Base-by-base conservation (phyloP, 2,329 filamentous ascomycete species). In the Ceratocystis cubensis region DNA sequence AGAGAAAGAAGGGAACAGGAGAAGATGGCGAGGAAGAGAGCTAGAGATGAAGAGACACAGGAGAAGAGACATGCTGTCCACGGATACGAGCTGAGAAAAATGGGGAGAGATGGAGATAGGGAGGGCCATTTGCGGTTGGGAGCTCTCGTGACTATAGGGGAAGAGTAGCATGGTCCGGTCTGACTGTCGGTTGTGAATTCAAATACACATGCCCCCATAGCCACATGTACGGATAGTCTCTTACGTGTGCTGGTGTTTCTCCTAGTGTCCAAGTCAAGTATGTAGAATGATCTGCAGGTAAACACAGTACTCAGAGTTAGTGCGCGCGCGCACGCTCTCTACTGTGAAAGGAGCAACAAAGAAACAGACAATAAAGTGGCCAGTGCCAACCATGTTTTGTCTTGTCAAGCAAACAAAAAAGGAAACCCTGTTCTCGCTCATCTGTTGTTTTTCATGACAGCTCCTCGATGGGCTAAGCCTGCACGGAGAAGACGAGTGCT, bases 341-440 rank as follows among this genome's bases (percentile, higher is more conserved):
- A 30, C n/a, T 59, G 56, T 59, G 15, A 28, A 59, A 59, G 25
- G 56, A 59, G n/a, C 17, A 59, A 59, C 56, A 59, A 59, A 37
- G 17, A 37, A 59, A n/a, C 28, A 59, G 33, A 37, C 56, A 59
- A 59, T 33, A 20, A 41, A 25, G 56, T 59, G 56, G 56, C 56
- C 56, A 59, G 28, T 37, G 56, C 56, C 56, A 33, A 59, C 56
- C 56, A 59, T 59, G 56, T 37, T 20, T n/a, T 10, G 22, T n/a
- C n/a, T 17, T 20, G 30, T 59, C 7, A n/a, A 17, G 30, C 17
- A 15, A 57, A 6, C 3, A 5, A 33, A 37, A 33, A 59, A 30
- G 37, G 20, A 25, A 28, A 4, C 17, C 20, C 37, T 41, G 13
- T 15, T 41, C 10, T 15, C 37, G 37, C 37, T 41, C 37, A 41